Conservation (phyloP, 805 yeast species). For the Metschnikowia borealis region DNA sequence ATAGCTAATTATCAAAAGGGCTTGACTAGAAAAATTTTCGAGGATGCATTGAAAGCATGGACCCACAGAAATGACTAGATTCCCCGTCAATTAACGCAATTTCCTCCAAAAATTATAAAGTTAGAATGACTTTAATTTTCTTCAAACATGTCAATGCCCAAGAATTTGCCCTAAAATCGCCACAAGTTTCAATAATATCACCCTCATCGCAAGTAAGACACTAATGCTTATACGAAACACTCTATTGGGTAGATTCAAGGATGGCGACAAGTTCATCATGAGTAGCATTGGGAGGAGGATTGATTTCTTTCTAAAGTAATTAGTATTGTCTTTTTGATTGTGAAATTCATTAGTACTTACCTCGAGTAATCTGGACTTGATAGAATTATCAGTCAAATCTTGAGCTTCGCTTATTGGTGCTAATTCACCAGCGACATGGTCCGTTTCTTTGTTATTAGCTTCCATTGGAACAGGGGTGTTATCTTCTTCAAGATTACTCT, state of each 20-base stretch:
- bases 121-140: background rate
- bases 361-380: conserved; percentile 4
- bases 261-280: conserved; percentile 45
- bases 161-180: background rate
- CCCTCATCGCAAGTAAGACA: conserved; percentile 6
- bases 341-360: conserved; percentile 23
- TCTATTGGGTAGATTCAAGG: conserved; percentile 39
- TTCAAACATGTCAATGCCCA: background rate
- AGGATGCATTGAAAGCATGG: conserved; percentile 39
- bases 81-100: background rate
- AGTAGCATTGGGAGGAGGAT: conserved; percentile 44
- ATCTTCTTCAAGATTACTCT: conserved; percentile 8
- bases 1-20: conserved; percentile 56
- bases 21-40: conserved; percentile 52
- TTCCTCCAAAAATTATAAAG: background rate
- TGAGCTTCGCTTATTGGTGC: background rate
- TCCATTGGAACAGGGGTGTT: conserved; percentile 3
- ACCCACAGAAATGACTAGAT: background rate
- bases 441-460: background rate
- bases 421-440: background rate
- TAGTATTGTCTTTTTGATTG: conserved; percentile 28
- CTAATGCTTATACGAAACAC: conserved; percentile 3
- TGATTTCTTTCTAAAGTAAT: conserved; percentile 41
- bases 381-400: background rate
- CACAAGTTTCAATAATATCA: background rate